Conservation (phyloP, 2,329 filamentous ascomycete species). For the Lasiodiplodia citricola region DNA sequence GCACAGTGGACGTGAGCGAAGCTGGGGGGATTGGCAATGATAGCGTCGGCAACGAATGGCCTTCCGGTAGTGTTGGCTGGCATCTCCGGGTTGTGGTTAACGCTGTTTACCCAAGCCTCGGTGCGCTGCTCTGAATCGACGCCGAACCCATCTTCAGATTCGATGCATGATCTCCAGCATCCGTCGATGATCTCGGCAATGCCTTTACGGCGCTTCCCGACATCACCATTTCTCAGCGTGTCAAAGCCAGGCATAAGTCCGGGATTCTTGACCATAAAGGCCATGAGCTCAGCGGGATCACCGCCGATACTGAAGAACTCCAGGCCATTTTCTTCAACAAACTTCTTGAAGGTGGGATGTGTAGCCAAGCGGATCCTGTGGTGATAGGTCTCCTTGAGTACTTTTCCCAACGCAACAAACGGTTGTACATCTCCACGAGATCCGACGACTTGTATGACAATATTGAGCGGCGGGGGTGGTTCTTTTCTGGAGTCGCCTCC, state of each 20-base stretch:
- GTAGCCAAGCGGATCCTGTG: conserved; percentile 56
- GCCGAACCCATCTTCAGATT: conserved; percentile 71
- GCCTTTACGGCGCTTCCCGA: conserved; percentile 73
- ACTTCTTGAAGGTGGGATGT: conserved; percentile 55
- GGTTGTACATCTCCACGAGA: conserved; percentile 58
- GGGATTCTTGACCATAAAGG: conserved; percentile 90
- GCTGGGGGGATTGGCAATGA: conserved; percentile 79
- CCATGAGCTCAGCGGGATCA: conserved; percentile 59
- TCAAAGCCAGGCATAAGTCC: conserved; percentile 84
- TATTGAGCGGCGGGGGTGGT: conserved; percentile 54
- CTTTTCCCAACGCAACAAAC: conserved; percentile 56
- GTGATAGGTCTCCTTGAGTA: conserved; percentile 54
- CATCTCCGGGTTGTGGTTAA: conserved; percentile 49
- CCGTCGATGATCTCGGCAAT: conserved; percentile 82
- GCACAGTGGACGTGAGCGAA: conserved; percentile 79
- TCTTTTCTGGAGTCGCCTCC: conserved; percentile 66
- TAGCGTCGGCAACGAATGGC: conserved; percentile 83
- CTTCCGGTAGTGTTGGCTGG: conserved; percentile 42
- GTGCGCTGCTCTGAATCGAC: conserved; percentile 58
- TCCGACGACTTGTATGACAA: conserved; percentile 57
- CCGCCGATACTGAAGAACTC: conserved; percentile 60
- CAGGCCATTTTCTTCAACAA: conserved; percentile 55
- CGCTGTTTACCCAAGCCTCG: conserved; percentile 53
- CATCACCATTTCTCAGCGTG: conserved; percentile 75
- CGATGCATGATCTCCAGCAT: conserved; percentile 85